Evolutionary conservation across 768 basidiomycete genomes (phyloP).

Genomic region (Hemileccinum impolitum): DNA sequence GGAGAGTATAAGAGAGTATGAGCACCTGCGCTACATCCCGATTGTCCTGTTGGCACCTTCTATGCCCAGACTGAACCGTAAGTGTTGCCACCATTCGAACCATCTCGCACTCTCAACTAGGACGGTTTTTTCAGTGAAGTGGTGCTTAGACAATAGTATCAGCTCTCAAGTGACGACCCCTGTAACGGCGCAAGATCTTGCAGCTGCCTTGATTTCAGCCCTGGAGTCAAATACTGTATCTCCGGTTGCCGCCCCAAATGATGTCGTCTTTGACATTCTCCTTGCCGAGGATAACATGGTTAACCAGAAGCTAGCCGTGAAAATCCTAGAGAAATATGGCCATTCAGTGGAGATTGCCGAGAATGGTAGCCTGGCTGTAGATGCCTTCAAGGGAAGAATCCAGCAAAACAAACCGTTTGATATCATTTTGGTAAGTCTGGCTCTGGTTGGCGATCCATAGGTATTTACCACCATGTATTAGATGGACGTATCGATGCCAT

Average conservation of each 20-base stretch:
- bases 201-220: constrained; percentile 89
- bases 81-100: constrained; percentile 26
- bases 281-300: constrained; percentile 97
- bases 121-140: constrained; percentile 62
- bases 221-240: constrained; percentile 93
- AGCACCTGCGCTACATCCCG: constrained; percentile 95
- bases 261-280: constrained; percentile 86
- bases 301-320: constrained; percentile 94
- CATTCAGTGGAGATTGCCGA: constrained; percentile 96
- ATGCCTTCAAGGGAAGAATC: constrained; percentile 81
- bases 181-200: constrained; percentile 81
- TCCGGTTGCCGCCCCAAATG: constrained; percentile 80
- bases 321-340: constrained; percentile 94
- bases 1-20: constrained; percentile 84
- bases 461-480: constrained; percentile 30
- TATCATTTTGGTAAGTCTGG: constrained; percentile 75
- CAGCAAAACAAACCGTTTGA: constrained; percentile 76
- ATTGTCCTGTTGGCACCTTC: constrained; percentile 86
- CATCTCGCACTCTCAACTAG: constrained; percentile 3
- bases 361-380: constrained; percentile 91
- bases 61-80: constrained; percentile 72
- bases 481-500: constrained; percentile 99
- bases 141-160: constrained; percentile 96
- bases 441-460: background rate
- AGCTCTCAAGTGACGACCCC: constrained; percentile 93